Evolutionary conservation across 257 asterid species (phyloP), one percentile per base, ranked within the genome.

Genomic region (Solanum acaule): DNA sequence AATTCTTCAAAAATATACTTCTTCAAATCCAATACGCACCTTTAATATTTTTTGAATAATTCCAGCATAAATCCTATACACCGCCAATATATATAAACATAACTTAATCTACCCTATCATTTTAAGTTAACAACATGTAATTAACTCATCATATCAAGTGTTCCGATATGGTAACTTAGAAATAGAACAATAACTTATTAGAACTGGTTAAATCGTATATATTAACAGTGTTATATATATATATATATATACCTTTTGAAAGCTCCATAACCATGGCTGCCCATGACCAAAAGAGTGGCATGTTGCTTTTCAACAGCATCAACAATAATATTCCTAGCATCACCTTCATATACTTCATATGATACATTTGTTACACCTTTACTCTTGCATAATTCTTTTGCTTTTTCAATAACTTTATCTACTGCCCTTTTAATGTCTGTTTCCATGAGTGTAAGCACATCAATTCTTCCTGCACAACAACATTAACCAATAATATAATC

Each of bases 271-370:
- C 71, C 71, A 63, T 63, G 71, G 33, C 71, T 63, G 1, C 71
- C 71, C 71, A 63, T n/a, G 71, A 63, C 71, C 71, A 63, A 63
- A 0, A 63, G 71, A 1, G 33, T n/a, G 71, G 71, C 71, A 63
- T 63, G 71, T n/a, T 63, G 71, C 3, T 63, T 63, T 63, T 63
- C 71, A 63, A 63, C 71, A n/a, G 71, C 71, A 63, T 63, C 71
- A 63, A 63, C 71, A 63, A 63, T 63, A 63, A 63, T 25, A 63
- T 63, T 63, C 71, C 71, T 63, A n/a, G 71, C 31, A 63, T 63
- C 71, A 63, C 71, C 71, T 63, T 63, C 71, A 63, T 63, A 63
- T 63, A 63, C 71, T 63, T 63, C 71, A 63, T 63, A 63, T 63
- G 71, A 63, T 63, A 63, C 71, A 63, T 63, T 63, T 63, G 71